Evolutionary conservation across 2,329 filamentous ascomycete genomes (phyloP).

Genomic region (Hypomyces rosellus): DNA sequence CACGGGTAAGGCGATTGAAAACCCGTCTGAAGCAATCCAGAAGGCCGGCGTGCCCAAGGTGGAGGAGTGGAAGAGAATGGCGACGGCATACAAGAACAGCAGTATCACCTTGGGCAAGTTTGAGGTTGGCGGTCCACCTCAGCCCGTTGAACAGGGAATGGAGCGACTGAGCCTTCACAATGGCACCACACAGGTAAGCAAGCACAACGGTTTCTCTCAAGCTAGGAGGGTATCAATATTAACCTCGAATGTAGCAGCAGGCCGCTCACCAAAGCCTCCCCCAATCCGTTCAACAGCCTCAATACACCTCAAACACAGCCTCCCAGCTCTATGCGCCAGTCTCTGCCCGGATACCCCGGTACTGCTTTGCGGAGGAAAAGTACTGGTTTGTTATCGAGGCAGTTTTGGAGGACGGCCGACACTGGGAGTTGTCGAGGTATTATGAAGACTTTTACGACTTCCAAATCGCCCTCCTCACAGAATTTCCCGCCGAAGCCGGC

Average conservation of each 20-base stretch:
- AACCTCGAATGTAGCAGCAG: background rate
- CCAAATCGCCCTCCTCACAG: conserved; percentile 88
- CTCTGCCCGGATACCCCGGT: conserved; percentile 79
- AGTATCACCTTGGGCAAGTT: conserved; percentile 95
- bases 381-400: conserved; percentile 92
- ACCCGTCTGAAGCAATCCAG: conserved; percentile 78
- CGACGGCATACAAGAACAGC: conserved; percentile 97
- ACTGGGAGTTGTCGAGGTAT: conserved; percentile 89
- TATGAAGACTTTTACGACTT: conserved; percentile 99
- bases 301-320: conserved; percentile 33
- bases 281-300: conserved; percentile 27
- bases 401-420: conserved; percentile 78
- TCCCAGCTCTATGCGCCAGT: conserved; percentile 67
- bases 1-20: conserved; percentile 72
- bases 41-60: conserved; percentile 88
- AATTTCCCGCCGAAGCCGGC: conserved; percentile 87
- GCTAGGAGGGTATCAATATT: background rate
- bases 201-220: background rate
- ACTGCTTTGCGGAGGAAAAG: conserved; percentile 94
- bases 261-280: conserved; percentile 25
- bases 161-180: conserved; percentile 68
- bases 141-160: conserved; percentile 61
- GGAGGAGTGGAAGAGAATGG: conserved; percentile 99
- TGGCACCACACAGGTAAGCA: conserved; percentile 19
- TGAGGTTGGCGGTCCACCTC: conserved; percentile 47